Base-by-base conservation (phyloP, 2,329 filamentous ascomycete species). In the Blastomyces gilchristii region DNA sequence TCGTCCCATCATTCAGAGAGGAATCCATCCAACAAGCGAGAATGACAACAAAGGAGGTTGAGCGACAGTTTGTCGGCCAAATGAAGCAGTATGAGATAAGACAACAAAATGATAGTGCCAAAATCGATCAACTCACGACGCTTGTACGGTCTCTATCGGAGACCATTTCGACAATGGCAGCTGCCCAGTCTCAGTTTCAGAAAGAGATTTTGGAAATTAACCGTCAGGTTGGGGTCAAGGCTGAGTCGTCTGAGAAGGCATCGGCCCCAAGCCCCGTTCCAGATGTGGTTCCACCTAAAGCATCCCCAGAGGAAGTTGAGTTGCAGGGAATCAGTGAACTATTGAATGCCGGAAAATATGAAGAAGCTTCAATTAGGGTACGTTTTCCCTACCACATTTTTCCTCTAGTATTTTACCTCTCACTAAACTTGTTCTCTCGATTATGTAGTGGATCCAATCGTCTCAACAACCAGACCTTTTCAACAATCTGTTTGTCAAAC, bases 11-110 rank as follows among this genome's bases (percentile, higher is more conserved):
- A 12, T 81, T 93, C 67, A 83, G 84, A 60, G 83, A 82, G 60
- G 79, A 91, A 67, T 82, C 88, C 16, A 79, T 82, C 54, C 83
- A 87, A 67, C 82, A 87, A 25, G 85, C 87, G 12, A 85, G 90
- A 69, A 87, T 86, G 67, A 80, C 90, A 59, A 81, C 85, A 9
- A 79, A 80, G 28, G 87, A 91, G 62, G 80, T 92, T 58, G 87
- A 94, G 71, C 82, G 84, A 58, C 79, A 81, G 63, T 77, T 85
- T 58, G 74, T 75, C 34, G 76, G 79, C 45, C 81, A 84, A 69
- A 72, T 84, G 63, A 79, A 77, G 61, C 77, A 81, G 61, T 77
- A 78, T 28, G 81, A 85, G 63, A 64, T 71, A 2, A 80, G 82
- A 68, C 82, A 80, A 62, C 78, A 78, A 58, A 75, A 79, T 54